A percentile compares a stretch with the other conserved stretches of the same genome.
These are phyloP conservation scores for Cladosporium cucumerinum DNA, from an alignment of 2,329 filamentous ascomycete species.

Conservation along the genomic window DNA sequence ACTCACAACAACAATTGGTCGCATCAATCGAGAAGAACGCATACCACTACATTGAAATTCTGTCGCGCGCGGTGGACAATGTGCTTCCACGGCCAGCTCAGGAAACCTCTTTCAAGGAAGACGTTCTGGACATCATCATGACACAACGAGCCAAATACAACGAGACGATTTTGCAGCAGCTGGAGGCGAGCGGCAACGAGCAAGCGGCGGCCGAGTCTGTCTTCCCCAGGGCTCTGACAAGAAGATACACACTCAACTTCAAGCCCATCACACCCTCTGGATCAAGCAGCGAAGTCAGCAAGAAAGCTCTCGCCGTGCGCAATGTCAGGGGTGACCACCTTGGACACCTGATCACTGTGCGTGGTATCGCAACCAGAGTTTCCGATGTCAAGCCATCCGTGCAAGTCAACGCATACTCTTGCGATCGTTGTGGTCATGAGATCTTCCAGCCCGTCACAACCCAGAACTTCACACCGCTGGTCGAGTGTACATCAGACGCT, in stretches of 20 bases:
- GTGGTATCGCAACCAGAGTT: slow-evolving; percentile 90
- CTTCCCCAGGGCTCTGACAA: slow-evolving; percentile 87
- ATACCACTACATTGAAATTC: slow-evolving; percentile 89
- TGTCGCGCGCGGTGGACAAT: slow-evolving; percentile 84
- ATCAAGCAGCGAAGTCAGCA: slow-evolving; percentile 57
- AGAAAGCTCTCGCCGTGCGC: slow-evolving; percentile 78
- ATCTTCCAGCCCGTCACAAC: slow-evolving; percentile 94
- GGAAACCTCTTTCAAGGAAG: slow-evolving; percentile 92
- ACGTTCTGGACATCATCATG: slow-evolving; percentile 95
- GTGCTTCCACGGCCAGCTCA: slow-evolving; percentile 74
- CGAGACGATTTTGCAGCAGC: slow-evolving; percentile 58
- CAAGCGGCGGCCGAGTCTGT: slow-evolving; percentile 66
- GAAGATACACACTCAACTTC: slow-evolving; percentile 93
- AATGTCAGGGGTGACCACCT: slow-evolving; percentile 91
- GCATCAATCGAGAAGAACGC: slow-evolving; percentile 86
- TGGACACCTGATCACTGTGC: slow-evolving; percentile 86
- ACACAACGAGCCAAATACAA: slow-evolving; percentile 85
- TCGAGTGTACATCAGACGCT: slow-evolving; percentile 83
- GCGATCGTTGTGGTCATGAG: slow-evolving; percentile 92
- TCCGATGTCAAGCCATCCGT: slow-evolving; percentile 97
- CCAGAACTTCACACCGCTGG: slow-evolving; percentile 84
- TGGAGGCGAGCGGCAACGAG: slow-evolving; percentile 41
- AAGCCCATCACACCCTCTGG: slow-evolving; percentile 77
- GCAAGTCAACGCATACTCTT: slow-evolving; percentile 97
- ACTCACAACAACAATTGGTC: slow-evolving; percentile 61